Conservation (phyloP, 768 basidiomycete species). For the Leccinum broughii region DNA sequence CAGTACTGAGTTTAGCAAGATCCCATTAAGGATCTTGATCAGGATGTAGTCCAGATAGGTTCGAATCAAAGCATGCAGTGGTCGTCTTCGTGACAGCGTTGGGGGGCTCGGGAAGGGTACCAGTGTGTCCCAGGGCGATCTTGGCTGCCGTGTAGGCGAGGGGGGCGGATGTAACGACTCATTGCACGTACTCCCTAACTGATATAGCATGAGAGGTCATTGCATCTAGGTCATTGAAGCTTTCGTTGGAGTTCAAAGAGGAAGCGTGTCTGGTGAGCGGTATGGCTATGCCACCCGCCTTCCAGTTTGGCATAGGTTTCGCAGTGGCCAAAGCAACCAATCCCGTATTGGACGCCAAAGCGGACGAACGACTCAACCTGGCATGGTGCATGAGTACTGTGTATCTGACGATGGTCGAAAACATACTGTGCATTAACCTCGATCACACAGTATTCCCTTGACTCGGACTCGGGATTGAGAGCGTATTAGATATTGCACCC, state of each 20-base stretch:
- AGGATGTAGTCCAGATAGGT: conserved; percentile 99
- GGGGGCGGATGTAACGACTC: conserved; percentile 40
- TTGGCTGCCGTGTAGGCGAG: conserved; percentile 99
- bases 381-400: conserved; percentile 3
- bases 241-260: no score
- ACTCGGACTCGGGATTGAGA: conserved; percentile 75
- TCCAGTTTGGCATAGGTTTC: no score
- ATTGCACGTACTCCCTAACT: no score
- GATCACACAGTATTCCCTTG: conserved; percentile 93
- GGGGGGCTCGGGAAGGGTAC: conserved; percentile 83
- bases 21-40: conserved; percentile 99
- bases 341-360: conserved; percentile 98
- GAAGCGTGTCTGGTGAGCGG: no score
- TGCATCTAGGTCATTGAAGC: no score
- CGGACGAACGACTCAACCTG: conserved; percentile 83
- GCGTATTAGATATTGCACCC: conserved; percentile 99
- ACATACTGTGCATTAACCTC: conserved; percentile 89
- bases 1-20: conserved; percentile 92
- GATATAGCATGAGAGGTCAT: no score
- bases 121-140: conserved; percentile 93
- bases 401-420: neutral
- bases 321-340: conserved; percentile 40
- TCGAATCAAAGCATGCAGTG: conserved; percentile 90
- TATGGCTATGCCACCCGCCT: no score
- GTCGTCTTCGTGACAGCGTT: conserved; percentile 99